Evolutionary conservation across 495 filamentous ascomycete species (phyloP).

Genomic region (Penicillium cataractarum): DNA sequence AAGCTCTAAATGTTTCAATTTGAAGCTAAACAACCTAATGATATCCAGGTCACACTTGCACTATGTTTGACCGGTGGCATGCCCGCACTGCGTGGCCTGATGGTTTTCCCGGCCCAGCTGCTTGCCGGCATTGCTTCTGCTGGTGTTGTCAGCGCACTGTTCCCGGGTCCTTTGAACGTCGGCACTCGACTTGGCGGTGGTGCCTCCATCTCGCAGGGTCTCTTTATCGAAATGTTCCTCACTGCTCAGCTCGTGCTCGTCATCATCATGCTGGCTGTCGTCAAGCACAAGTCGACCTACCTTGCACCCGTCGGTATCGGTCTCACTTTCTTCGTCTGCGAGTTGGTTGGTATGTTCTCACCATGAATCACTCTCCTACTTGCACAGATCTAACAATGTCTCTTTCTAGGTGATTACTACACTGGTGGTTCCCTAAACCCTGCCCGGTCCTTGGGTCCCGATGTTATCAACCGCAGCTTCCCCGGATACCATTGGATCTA

Average conservation of each 20-base stretch:
- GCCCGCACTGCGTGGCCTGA: slow-evolving; percentile 49
- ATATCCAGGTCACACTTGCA: slow-evolving; percentile 57
- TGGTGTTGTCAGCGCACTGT: slow-evolving; percentile 63
- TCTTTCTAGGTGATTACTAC: slow-evolving; percentile 60
- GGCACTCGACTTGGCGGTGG: slow-evolving; percentile 59
- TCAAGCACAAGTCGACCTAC: slow-evolving; percentile 81
- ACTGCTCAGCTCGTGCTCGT: slow-evolving; percentile 77
- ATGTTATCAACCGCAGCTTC: slow-evolving; percentile 66
- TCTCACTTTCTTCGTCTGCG: slow-evolving; percentile 68
- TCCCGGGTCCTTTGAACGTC: slow-evolving; percentile 66
- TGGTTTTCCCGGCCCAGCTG: slow-evolving; percentile 59
- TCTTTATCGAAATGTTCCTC: slow-evolving; percentile 82
- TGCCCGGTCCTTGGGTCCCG: slow-evolving; percentile 72
- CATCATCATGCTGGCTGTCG: slow-evolving; percentile 81
- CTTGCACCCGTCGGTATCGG: slow-evolving; percentile 81
- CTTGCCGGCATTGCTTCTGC: slow-evolving; percentile 61
- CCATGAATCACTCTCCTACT: neutral
- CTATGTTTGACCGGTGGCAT: slow-evolving; percentile 61
- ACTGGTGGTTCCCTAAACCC: slow-evolving; percentile 77
- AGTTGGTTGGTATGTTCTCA: slow-evolving; percentile 61
- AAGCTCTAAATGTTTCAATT: neutral
- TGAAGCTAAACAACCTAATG: slow-evolving; percentile 10
- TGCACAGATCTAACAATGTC: neutral
- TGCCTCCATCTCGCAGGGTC: slow-evolving; percentile 63
- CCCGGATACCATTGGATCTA: slow-evolving; percentile 58